Evolutionary conservation across 2,329 filamentous ascomycete species (phyloP), one percentile per base, ranked within the genome.

Genomic region (Fusarium marasasianum): DNA sequence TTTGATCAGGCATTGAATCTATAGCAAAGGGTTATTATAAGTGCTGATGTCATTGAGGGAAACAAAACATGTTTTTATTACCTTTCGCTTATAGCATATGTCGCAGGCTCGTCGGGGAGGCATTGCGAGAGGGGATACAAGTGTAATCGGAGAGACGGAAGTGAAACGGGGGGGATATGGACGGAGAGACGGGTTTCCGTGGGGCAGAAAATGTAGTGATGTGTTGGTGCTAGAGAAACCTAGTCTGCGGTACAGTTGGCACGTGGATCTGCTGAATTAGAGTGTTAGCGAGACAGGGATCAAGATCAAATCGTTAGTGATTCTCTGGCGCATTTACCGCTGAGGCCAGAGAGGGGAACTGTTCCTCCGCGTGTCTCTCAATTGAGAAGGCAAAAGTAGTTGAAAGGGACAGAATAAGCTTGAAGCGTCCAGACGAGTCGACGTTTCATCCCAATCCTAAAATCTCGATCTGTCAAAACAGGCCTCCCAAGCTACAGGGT

Each of bases 1-100:
- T 15, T 69, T 63, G 45, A 76, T 72, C 35, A 69, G 56, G 41
- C 76, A 77, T 69, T 77, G 76, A 37, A 77, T 77, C 76, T 77
- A 55, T 55, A 44, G 35, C 18, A 14, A 24, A 41, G 24, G 10
- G 20, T 65, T 44, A 45, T 24, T 29, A 33, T 22, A 47, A 53
- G 13, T 18, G 38, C n/a, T 22, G 38, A 45, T 50, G 33, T 57
- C 48, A 48, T 9, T 13, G 58, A 29, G 15, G 51, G 29, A 64
- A 26, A 29, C 22, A 47, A 60, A 47, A 35, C 15, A 57, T 29
- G n/a, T 15, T 37, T 47, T 41, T 17, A 53, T 53, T 69, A 74
- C 71, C 71, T 74, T 74, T 68, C 71, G 71, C 71, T 74, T 74
- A 56, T 74, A 74, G 58, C 71, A 74, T 54, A 58, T 47, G 53